Evolutionary conservation across 2,329 filamentous ascomycete genomes (phyloP), one percentile per base, ranked within the genome.

Genomic region (Coleophoma cylindrospora): DNA sequence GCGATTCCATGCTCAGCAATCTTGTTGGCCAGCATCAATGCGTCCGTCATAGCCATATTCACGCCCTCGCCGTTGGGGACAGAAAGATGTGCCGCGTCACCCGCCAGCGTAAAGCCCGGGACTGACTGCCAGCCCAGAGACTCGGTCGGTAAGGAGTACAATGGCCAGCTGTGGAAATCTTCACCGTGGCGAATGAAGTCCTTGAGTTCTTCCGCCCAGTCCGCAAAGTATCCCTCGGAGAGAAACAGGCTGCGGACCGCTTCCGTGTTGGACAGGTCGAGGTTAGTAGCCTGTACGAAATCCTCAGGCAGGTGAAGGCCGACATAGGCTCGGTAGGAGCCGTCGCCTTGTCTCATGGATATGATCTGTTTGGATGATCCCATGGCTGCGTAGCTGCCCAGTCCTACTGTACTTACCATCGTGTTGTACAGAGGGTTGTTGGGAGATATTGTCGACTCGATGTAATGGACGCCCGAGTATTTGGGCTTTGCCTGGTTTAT

Each of bases 41-140:
- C 64, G 60, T 76, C 73, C 13, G 59, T 58, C 70, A 76, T 70
- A 4, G 67, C 71, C 3, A 68, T 53, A 53, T 76, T 75, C 19
- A 74, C 73, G 2, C 73, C 73, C 32, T 71, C 72, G 5, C 74
- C 74, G 2, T 66, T 66, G 61, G 3, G 71, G 2, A 67, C 67
- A 67, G 72, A 70, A 5, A 74, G 50, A 56, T 76, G 73, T 7
- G 73, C 73, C 4, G 72, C 70, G 54, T 76, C 72, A 3, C 74
- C 74, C 14, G 76, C 57, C 19, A 77, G 61, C 1, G 74, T 73
- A 11, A 73, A 60, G 4, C 72, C 71, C 4, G 62, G 45, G 8
- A 59, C 54, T 14, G 61, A 53, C 27, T 63, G 50, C 71, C 73
- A 76, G 17, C 40, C 27, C 40, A 38, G 27, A 10, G 27, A 47